Percentiles rank a stretch among this genome's conserved stretches.
These are phyloP conservation scores for Alternaria conjuncta DNA, from an alignment of 2,329 filamentous ascomycete genomes.

Conservation along the genomic window DNA sequence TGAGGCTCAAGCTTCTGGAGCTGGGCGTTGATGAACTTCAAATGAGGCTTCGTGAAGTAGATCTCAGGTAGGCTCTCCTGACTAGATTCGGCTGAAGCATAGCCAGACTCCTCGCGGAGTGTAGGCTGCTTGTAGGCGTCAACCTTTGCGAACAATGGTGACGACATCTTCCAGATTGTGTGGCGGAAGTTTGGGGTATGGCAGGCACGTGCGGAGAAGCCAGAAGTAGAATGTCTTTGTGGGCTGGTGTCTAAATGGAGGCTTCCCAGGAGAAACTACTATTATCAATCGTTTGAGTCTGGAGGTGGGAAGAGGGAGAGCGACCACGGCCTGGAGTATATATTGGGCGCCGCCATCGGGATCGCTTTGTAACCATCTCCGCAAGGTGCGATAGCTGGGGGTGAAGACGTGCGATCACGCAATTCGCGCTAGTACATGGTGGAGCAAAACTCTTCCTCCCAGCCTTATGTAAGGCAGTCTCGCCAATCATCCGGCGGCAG, in stretches of 20 bases:
- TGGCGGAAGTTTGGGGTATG: slow-evolving; percentile 6
- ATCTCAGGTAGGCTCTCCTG: slow-evolving; percentile 73
- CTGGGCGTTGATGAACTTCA: slow-evolving; percentile 89
- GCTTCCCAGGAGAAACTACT: slow-evolving; percentile 26
- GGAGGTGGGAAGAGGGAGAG: slow-evolving; percentile 24
- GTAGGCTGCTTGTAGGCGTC: slow-evolving; percentile 36
- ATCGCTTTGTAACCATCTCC: slow-evolving; percentile 40
- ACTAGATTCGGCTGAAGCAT: slow-evolving; percentile 73
- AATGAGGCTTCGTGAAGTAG: slow-evolving; percentile 84
- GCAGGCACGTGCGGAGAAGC: slow-evolving; percentile 29
- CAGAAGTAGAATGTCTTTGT: slow-evolving; percentile 12
- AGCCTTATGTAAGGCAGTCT: slow-evolving; percentile 27
- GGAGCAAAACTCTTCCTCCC: slow-evolving; percentile 29
- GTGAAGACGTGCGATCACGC: slow-evolving; percentile 44
- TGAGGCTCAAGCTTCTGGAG: slow-evolving; percentile 86
- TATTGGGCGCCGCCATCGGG: slow-evolving; percentile 37
- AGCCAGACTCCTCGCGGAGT: slow-evolving; percentile 75
- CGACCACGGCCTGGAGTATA: slow-evolving; percentile 31
- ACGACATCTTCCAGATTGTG: slow-evolving; percentile 33
- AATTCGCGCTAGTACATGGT: slow-evolving; percentile 38
- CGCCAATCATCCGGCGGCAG: slow-evolving; percentile 28
- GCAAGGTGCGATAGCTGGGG: slow-evolving; percentile 35
- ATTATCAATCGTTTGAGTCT: slow-evolving; percentile 28
- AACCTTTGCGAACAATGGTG: slow-evolving; percentile 29
- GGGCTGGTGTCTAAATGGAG: slow-evolving; percentile 16